These are phyloP conservation scores for Linum trigynum DNA, from an alignment of 345 rosid species.

Conservation along the genomic window DNA sequence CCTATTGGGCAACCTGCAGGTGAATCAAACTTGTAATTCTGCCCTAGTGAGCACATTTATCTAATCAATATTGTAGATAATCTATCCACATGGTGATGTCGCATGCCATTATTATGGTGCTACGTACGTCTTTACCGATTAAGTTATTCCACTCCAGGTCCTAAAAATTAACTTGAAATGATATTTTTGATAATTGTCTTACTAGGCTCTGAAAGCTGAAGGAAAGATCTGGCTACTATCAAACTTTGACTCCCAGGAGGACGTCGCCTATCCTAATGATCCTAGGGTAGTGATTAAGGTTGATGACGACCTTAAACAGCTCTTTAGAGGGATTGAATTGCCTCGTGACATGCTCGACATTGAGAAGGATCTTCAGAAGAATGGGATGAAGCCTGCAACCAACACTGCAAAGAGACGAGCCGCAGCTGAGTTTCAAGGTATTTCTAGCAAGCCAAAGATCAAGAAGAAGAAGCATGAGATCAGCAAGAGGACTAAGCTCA, in stretches of 20 bases:
- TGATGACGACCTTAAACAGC: constrained; percentile 57
- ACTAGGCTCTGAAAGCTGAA: constrained; percentile 57
- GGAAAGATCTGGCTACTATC: constrained; percentile 63
- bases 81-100: background rate
- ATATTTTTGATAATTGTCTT: background rate
- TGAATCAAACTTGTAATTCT: too few relatives aligned
- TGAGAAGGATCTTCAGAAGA: constrained; percentile 66
- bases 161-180: background rate
- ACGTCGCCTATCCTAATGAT: constrained; percentile 75
- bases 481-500: constrained; percentile 75
- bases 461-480: constrained; percentile 73
- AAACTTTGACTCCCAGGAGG: constrained; percentile 60
- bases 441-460: constrained; percentile 37
- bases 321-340: constrained; percentile 49
- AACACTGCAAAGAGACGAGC: constrained; percentile 72
- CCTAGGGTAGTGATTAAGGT: constrained; percentile 52
- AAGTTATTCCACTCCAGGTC: constrained; percentile 2
- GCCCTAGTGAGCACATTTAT: too few relatives aligned
- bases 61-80: too few relatives aligned
- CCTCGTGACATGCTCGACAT: constrained; percentile 65
- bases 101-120: background rate
- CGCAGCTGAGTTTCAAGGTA: constrained; percentile 54
- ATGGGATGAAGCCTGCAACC: constrained; percentile 71
- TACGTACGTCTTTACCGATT: too few relatives aligned
- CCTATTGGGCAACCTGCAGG: background rate